phyloP scores from a whole-genome alignment of 208 protist genomes.

The Leptomonas seymouri region DNA sequence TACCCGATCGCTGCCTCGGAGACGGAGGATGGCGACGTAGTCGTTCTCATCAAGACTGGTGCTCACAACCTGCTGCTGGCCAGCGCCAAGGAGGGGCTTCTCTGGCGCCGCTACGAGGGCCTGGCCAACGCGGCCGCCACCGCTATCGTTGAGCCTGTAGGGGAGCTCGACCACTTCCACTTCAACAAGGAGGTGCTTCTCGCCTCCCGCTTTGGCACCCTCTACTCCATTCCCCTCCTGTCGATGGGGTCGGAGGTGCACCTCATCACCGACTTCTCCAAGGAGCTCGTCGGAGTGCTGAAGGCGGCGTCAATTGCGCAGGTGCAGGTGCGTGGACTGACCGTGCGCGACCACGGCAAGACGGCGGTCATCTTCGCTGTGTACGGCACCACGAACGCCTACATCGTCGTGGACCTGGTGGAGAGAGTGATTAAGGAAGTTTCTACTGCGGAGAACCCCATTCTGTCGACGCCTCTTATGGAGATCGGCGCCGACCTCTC shows the following conservation, averaged over 20 bases:
- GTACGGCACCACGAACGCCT: slow-evolving; percentile 14
- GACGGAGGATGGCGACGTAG: slow-evolving; percentile 23
- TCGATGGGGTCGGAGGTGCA: slow-evolving; percentile 54
- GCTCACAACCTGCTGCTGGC: slow-evolving; percentile 71
- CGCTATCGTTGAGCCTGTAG: slow-evolving; percentile 53
- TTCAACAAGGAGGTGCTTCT: slow-evolving; percentile 76
- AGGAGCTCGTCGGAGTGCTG: slow-evolving; percentile 39
- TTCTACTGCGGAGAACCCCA: slow-evolving; percentile 14
- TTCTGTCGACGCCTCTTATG: slow-evolving; percentile 30
- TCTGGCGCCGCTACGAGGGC: slow-evolving; percentile 80
- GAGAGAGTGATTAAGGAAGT: slow-evolving; percentile 14
- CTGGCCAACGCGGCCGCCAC: slow-evolving; percentile 50
- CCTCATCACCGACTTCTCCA: slow-evolving; percentile 62
- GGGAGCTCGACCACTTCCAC: slow-evolving; percentile 72
- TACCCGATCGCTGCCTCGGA: slow-evolving; percentile 41
- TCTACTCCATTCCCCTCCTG: slow-evolving; percentile 71
- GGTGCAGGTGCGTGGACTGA: slow-evolving; percentile 44
- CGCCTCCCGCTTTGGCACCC: slow-evolving; percentile 56
- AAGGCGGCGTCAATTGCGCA: slow-evolving; percentile 43
- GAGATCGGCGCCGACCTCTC: slow-evolving; percentile 43
- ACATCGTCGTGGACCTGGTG: slow-evolving; percentile 30
- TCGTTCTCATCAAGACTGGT: slow-evolving; percentile 53
- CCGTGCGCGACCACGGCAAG: slow-evolving; percentile 27
- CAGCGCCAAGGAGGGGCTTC: slow-evolving; percentile 27
- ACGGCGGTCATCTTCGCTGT: slow-evolving; percentile 26